These are phyloP conservation scores for Lanmaoa rubissima DNA, from an alignment of 768 basidiomycete genomes.

Conservation along the genomic window DNA sequence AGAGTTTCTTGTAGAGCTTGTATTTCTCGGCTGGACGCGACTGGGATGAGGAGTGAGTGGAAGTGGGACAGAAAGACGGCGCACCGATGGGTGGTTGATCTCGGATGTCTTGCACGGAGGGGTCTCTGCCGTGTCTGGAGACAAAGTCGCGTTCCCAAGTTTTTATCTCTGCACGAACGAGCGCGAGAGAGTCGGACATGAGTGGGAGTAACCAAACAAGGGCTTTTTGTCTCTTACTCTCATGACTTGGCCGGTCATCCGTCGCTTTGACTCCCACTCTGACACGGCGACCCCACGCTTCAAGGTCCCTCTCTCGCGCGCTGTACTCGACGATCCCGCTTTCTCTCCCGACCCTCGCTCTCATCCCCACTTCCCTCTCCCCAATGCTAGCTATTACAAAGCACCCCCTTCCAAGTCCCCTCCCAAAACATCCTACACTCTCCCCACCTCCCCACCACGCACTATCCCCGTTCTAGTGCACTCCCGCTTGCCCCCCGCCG, in stretches of 20 bases:
- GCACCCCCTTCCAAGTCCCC: slow-evolving; percentile 20
- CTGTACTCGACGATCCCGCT: slow-evolving; percentile 50
- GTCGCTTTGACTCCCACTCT: background rate
- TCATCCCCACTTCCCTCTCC: slow-evolving; percentile 41
- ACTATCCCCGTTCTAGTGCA: background rate
- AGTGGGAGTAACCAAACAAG: background rate
- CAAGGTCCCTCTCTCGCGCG: slow-evolving; percentile 1
- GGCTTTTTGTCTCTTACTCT: background rate
- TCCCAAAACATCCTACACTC: background rate
- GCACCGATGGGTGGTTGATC: slow-evolving; percentile 59
- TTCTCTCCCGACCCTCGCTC: slow-evolving; percentile 56
- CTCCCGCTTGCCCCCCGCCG: too few relatives aligned
- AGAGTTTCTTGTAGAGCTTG: slow-evolving; percentile 76
- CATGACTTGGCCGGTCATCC: background rate
- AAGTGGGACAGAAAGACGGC: slow-evolving; percentile 22
- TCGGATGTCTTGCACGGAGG: slow-evolving; percentile 71
- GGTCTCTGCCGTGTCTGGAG: slow-evolving; percentile 50
- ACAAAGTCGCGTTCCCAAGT: slow-evolving; percentile 73
- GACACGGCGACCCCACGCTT: background rate
- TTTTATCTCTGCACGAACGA: slow-evolving; percentile 70
- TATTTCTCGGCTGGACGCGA: slow-evolving; percentile 65
- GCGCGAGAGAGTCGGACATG: slow-evolving; percentile 16
- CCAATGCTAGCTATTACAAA: slow-evolving; percentile 17
- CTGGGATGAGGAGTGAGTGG: slow-evolving; percentile 14
- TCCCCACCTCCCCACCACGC: background rate